phyloP scores from a whole-genome alignment of 2,329 filamentous ascomycete species.

The Clarireedia sp. region DNA sequence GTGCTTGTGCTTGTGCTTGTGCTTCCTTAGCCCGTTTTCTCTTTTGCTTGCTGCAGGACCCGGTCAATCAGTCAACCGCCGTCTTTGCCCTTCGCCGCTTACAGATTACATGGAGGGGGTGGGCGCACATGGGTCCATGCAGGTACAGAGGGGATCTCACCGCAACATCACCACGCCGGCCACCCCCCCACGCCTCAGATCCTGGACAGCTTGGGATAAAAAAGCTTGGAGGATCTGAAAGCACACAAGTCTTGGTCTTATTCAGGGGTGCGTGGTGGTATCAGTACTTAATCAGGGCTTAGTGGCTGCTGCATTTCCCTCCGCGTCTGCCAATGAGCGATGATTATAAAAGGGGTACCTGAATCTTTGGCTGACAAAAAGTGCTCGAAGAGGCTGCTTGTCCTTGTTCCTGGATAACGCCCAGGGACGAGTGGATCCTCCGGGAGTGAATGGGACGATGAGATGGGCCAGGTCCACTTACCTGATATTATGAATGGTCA shows the following conservation, averaged over 20 bases:
- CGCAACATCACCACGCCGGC: background rate
- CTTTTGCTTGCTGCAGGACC: background rate
- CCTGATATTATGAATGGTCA: background rate
- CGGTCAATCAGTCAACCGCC: background rate
- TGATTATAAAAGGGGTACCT: too few species aligned
- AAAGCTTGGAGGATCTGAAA: constrained; percentile 4
- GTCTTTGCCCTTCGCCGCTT: background rate
- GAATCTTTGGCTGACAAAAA: too few species aligned
- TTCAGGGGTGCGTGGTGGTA: background rate
- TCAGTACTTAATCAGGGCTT: background rate
- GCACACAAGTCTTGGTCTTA: background rate
- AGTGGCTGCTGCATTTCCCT: background rate
- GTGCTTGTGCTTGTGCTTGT: too few species aligned
- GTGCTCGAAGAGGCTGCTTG: too few species aligned
- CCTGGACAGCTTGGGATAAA: background rate
- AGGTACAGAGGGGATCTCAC: constrained; percentile 8
- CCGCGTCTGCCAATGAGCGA: too few species aligned
- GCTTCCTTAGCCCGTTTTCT: background rate
- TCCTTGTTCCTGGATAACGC: too few species aligned
- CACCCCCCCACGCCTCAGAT: background rate
- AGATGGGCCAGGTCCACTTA: too few species aligned
- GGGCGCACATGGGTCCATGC: constrained; percentile 5
- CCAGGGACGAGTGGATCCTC: too few species aligned
- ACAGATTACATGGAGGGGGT: background rate
- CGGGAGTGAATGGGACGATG: too few species aligned